Evolutionary conservation across 495 filamentous ascomycete genomes (phyloP).

Genomic region (Talaromyces adpressus): DNA sequence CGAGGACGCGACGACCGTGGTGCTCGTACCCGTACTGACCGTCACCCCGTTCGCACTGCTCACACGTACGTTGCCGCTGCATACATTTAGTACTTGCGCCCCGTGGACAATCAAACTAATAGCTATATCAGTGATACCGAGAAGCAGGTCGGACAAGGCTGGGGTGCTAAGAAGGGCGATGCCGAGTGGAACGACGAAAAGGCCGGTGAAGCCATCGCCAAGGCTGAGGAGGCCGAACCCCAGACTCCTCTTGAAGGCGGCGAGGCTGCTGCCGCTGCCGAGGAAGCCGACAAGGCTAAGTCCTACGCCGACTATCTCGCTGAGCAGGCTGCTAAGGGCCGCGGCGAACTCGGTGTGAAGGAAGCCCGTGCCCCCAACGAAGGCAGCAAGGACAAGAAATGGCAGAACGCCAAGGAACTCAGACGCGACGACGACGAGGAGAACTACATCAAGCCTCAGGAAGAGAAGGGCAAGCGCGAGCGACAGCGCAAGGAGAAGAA

Average conservation of each 20-base stretch:
- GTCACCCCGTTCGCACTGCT: constrained; percentile 64
- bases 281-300: constrained; percentile 82
- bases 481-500: constrained; percentile 91
- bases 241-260: constrained; percentile 34
- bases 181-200: constrained; percentile 83
- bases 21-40: constrained; percentile 62
- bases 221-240: constrained; percentile 64
- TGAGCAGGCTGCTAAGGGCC: constrained; percentile 77
- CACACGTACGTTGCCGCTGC: constrained; percentile 49
- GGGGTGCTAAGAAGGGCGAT: constrained; percentile 75
- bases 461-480: constrained; percentile 77
- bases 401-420: constrained; percentile 76
- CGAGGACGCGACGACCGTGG: constrained; percentile 46
- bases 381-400: constrained; percentile 87
- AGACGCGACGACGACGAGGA: constrained; percentile 63
- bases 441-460: constrained; percentile 65
- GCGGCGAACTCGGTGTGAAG: constrained; percentile 61
- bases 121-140: constrained; percentile 62
- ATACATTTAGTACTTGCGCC: not conserved
- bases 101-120: not conserved
- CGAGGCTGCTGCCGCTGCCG: constrained; percentile 25
- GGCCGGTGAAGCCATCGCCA: constrained; percentile 77
- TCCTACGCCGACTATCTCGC: constrained; percentile 83
- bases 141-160: constrained; percentile 87
- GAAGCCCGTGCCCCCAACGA: constrained; percentile 85